Evolutionary conservation across 2,329 filamentous ascomycete species (phyloP).

Genomic region (Cercospora sesami): DNA sequence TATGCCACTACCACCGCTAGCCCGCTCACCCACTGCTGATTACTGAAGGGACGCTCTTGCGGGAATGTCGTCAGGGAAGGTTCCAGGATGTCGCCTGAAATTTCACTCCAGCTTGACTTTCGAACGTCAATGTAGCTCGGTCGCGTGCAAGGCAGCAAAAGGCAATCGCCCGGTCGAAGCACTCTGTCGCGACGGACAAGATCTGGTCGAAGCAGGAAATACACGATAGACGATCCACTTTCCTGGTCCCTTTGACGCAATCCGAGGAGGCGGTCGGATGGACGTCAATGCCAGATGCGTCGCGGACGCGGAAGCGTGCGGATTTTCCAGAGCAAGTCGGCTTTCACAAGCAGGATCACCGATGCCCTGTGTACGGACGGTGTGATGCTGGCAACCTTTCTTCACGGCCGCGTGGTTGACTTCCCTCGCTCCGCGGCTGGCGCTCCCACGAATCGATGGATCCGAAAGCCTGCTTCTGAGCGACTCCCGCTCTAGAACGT

Average conservation of each 20-base stretch:
- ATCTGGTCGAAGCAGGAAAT: neutral
- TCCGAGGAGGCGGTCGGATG: neutral
- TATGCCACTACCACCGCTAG: slow-evolving; percentile 4
- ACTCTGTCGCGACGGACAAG: neutral
- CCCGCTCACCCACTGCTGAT: slow-evolving; percentile 3
- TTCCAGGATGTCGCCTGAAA: neutral
- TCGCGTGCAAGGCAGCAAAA: slow-evolving; percentile 6
- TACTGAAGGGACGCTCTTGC: neutral
- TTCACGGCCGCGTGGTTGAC: slow-evolving; percentile 3
- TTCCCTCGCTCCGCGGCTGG: neutral
- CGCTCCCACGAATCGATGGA: neutral
- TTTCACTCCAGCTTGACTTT: neutral
- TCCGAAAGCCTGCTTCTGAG: slow-evolving; percentile 4
- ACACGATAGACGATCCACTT: neutral
- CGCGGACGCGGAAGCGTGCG: slow-evolving; percentile 3
- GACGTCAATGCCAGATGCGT: neutral
- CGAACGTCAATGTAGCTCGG: neutral
- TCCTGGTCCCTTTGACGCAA: neutral
- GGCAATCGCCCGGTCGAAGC: neutral
- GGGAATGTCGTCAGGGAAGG: neutral
- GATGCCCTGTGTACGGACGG: neutral
- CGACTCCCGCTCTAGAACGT: slow-evolving; percentile 11
- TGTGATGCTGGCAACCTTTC: neutral
- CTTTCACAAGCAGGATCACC: slow-evolving; percentile 9
- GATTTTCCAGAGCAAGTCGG: neutral